A percentile compares a stretch with the other conserved stretches of the same genome.
Evolutionary conservation across 208 protist species (phyloP).

Genomic region (Zelonia costaricensis): DNA sequence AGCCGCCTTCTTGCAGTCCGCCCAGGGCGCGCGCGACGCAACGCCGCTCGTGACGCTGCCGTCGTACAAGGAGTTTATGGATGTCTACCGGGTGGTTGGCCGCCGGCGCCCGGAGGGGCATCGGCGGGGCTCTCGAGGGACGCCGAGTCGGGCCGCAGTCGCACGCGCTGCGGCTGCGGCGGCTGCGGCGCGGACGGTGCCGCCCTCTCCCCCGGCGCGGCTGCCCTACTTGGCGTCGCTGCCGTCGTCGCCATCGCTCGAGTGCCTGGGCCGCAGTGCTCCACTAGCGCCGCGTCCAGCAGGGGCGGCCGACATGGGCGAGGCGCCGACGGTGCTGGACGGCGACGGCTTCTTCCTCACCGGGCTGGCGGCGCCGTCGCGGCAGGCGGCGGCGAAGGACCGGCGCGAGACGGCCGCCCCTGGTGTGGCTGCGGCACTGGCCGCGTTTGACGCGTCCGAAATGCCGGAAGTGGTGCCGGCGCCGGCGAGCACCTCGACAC

Average conservation of each 20-base stretch:
- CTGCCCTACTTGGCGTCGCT: constrained; percentile 1
- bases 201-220: neutral
- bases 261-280: neutral
- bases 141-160: too few species aligned
- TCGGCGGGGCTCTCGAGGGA: neutral
- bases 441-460: neutral
- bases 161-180: neutral
- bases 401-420: neutral
- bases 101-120: neutral
- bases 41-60: constrained; percentile 75
- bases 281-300: neutral
- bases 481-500: neutral
- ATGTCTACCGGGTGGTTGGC: constrained; percentile 67
- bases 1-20: constrained; percentile 11
- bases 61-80: constrained; percentile 86
- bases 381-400: neutral
- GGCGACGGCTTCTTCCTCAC: constrained; percentile 43
- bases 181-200: neutral
- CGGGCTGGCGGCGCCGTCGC: constrained; percentile 4
- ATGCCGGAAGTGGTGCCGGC: neutral
- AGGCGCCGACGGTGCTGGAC: neutral
- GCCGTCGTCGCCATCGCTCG: neutral
- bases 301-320: neutral
- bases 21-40: constrained; percentile 5
- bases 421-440: neutral